Evolutionary conservation across 164 flowering plant species (phyloP).

Genomic region (Malania oleifera): DNA sequence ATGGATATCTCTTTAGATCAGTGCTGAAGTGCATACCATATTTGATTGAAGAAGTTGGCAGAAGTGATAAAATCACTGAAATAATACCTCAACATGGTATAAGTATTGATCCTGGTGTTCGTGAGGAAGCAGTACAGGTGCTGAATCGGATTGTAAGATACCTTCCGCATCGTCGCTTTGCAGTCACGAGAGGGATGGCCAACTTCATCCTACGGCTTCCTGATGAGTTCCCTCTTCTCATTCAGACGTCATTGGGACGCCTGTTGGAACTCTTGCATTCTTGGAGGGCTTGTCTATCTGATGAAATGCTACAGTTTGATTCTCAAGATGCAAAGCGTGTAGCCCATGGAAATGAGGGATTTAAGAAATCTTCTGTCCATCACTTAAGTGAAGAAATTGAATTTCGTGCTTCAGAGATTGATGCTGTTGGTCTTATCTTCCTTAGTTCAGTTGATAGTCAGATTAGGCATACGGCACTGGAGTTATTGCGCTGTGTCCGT

Average conservation of each 20-base stretch:
- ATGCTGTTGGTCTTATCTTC: slow-evolving; percentile 95
- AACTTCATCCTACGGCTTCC: slow-evolving; percentile 79
- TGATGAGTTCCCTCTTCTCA: slow-evolving; percentile 95
- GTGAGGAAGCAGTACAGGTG: slow-evolving; percentile 97
- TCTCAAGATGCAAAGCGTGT: slow-evolving; percentile 40
- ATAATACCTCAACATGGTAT: slow-evolving; percentile 98
- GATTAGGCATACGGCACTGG: slow-evolving; percentile 93
- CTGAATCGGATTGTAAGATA: slow-evolving; percentile 80
- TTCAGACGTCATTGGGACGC: slow-evolving; percentile 92
- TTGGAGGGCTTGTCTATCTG: slow-evolving; percentile 85
- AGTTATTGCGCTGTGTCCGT: slow-evolving; percentile 91
- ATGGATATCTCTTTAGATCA: slow-evolving; percentile 87
- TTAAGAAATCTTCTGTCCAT: slow-evolving; percentile 49
- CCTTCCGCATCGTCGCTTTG: slow-evolving; percentile 94
- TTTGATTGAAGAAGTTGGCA: slow-evolving; percentile 92
- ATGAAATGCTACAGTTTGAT: slow-evolving; percentile 53
- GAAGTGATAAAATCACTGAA: slow-evolving; percentile 92
- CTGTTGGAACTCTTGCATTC: slow-evolving; percentile 93
- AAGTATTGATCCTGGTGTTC: slow-evolving; percentile 97
- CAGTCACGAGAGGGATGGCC: slow-evolving; percentile 98
- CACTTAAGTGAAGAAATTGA: slow-evolving; percentile 60
- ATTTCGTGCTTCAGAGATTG: slow-evolving; percentile 84
- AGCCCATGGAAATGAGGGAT: slow-evolving; percentile 34
- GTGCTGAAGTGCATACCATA: slow-evolving; percentile 96
- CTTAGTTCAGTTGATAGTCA: slow-evolving; percentile 94